A percentile compares a stretch with the other conserved stretches of the same genome.
phyloP scores from a whole-genome alignment of 129 eudicot species.

The Ambrosia trifida region DNA sequence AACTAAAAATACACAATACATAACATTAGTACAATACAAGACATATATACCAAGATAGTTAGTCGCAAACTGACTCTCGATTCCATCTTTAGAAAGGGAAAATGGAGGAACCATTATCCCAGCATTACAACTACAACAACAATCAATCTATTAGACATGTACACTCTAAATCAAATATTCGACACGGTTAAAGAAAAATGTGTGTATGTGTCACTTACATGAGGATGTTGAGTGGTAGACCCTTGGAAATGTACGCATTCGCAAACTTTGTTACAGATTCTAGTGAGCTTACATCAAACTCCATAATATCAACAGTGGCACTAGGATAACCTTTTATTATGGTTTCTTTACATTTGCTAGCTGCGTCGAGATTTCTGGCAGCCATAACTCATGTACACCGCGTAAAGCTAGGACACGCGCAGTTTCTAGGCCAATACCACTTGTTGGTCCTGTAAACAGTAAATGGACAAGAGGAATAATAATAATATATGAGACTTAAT shows the following conservation, averaged over 20 bases:
- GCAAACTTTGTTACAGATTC: constrained; percentile 75
- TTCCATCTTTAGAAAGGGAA: constrained; percentile 63
- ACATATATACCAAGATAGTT: constrained; percentile 52
- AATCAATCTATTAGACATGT: background rate
- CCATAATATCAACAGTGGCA: constrained; percentile 85
- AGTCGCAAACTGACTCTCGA: constrained; percentile 84
- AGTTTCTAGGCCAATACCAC: constrained; percentile 84
- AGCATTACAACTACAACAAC: constrained; percentile 66
- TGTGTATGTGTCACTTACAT: constrained; percentile 47
- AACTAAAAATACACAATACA: too few species aligned
- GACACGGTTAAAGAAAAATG: background rate
- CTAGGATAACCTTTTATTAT: constrained; percentile 53
- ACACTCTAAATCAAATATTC: background rate
- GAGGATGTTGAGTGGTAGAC: constrained; percentile 73
- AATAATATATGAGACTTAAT: background rate
- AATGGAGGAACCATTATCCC: constrained; percentile 84
- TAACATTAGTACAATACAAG: too few species aligned
- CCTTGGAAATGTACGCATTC: constrained; percentile 56
- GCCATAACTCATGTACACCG: constrained; percentile 92
- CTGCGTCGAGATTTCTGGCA: constrained; percentile 65
- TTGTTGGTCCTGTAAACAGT: constrained; percentile 70
- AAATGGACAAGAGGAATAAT: background rate
- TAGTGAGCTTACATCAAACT: constrained; percentile 77
- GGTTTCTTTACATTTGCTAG: constrained; percentile 58
- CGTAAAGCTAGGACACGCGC: constrained; percentile 72